Conservation (phyloP, 768 basidiomycete species). For the Mycena filopes region DNA sequence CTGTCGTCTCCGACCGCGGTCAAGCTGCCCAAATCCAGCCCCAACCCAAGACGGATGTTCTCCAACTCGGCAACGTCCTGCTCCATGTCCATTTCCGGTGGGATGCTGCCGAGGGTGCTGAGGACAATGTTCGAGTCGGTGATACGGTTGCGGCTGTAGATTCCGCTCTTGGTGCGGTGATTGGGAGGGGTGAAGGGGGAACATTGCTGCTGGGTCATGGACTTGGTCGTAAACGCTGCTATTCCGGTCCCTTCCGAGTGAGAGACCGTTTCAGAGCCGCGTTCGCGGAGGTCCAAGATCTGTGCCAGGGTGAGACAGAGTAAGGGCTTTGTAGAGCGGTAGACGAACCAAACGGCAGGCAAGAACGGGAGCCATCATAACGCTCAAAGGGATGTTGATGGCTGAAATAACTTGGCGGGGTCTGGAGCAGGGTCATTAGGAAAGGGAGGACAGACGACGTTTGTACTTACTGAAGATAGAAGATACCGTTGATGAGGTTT, state of each 20-base stretch:
- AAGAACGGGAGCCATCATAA: conserved; percentile 84
- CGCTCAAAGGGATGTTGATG: conserved; percentile 85
- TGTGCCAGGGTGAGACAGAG: conserved; percentile 37
- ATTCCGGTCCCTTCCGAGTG: conserved; percentile 80
- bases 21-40: conserved; percentile 61
- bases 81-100: conserved; percentile 60
- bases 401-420: conserved; percentile 61
- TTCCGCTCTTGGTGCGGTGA: conserved; percentile 54
- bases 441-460: too few relatives aligned
- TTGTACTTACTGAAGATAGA: conserved; percentile 78
- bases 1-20: conserved; percentile 62
- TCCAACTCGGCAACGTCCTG: conserved; percentile 68
- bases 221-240: conserved; percentile 73
- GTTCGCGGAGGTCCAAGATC: conserved; percentile 86
- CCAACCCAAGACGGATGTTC: conserved; percentile 64
- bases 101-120: conserved; percentile 71
- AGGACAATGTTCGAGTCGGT: conserved; percentile 71
- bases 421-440: conserved; percentile 10
- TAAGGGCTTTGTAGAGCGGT: neutral
- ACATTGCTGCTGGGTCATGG: conserved; percentile 59
- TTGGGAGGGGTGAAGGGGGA: conserved; percentile 66
- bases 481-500: conserved; percentile 87
- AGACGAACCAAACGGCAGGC: conserved; percentile 77
- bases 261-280: conserved; percentile 81
- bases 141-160: conserved; percentile 57